Evolutionary conservation across 2,329 filamentous ascomycete genomes (phyloP).

Genomic region (Verticillium dahliae): DNA sequence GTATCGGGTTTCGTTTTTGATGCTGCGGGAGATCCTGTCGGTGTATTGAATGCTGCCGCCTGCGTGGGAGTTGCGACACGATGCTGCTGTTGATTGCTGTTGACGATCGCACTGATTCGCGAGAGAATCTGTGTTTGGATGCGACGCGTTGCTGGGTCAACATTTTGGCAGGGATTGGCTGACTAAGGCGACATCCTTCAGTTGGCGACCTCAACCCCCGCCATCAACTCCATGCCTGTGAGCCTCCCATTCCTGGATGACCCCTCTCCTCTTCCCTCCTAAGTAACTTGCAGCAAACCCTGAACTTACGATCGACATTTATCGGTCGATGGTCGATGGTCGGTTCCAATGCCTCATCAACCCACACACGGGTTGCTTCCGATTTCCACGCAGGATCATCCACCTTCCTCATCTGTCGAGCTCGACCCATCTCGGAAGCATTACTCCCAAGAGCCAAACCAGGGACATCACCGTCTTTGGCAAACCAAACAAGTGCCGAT

Average conservation of each 20-base stretch:
- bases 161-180: neutral
- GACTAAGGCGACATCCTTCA: neutral
- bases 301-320: no score
- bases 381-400: no score
- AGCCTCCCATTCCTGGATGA: neutral
- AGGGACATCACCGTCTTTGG: neutral
- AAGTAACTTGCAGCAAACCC: no score
- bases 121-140: neutral
- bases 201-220: neutral
- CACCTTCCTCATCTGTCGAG: no score
- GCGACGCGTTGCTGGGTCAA: slow-evolving; percentile 11
- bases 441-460: no score
- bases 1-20: neutral
- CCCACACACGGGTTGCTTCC: no score
- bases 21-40: neutral
- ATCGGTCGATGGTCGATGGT: no score
- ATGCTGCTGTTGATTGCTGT: neutral
- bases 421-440: no score
- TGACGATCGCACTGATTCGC: neutral
- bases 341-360: no score
- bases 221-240: neutral
- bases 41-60: neutral
- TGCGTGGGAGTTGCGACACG: neutral
- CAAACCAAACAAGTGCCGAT: neutral
- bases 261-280: no score